Percentiles rank a stretch among this genome's conserved stretches.
Evolutionary conservation across 257 asterid genomes (phyloP).

Genomic region (Nicotiana undulata): DNA sequence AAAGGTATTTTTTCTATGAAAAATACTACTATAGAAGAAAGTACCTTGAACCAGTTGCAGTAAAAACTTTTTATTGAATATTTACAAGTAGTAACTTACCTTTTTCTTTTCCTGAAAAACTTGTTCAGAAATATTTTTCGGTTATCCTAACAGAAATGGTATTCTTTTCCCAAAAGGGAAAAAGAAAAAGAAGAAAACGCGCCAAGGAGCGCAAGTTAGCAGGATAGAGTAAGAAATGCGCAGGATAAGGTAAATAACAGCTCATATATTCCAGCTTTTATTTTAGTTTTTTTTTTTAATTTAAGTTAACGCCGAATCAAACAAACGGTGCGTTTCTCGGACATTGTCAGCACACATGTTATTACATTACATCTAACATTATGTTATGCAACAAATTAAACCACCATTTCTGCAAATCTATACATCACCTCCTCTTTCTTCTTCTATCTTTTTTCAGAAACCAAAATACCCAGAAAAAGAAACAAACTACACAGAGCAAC

Average conservation of each 20-base stretch:
- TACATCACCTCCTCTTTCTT: neutral
- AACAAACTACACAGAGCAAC: neutral
- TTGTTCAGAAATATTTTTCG: no score
- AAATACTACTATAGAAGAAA: no score
- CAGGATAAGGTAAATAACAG: conserved; percentile 17
- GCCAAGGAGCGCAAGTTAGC: conserved; percentile 9
- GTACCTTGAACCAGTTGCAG: no score
- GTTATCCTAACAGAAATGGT: neutral
- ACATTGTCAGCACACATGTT: conserved; percentile 18
- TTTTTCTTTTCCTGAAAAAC: no score
- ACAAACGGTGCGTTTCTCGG: conserved; percentile 6
- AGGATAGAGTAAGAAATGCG: neutral
- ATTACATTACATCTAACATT: conserved; percentile 10
- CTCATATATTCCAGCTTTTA: conserved; percentile 25
- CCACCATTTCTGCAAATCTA: conserved; percentile 3
- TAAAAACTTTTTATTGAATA: no score
- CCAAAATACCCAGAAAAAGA: neutral
- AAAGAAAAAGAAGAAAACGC: neutral
- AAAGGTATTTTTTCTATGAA: no score
- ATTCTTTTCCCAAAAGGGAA: neutral
- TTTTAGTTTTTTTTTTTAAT: neutral
- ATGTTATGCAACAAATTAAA: conserved; percentile 11
- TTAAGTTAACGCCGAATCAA: conserved; percentile 8
- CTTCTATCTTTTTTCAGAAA: neutral
- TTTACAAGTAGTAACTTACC: no score